Conservation (phyloP, 768 basidiomycete species). For the Chalciporus sphaerocephalus region DNA sequence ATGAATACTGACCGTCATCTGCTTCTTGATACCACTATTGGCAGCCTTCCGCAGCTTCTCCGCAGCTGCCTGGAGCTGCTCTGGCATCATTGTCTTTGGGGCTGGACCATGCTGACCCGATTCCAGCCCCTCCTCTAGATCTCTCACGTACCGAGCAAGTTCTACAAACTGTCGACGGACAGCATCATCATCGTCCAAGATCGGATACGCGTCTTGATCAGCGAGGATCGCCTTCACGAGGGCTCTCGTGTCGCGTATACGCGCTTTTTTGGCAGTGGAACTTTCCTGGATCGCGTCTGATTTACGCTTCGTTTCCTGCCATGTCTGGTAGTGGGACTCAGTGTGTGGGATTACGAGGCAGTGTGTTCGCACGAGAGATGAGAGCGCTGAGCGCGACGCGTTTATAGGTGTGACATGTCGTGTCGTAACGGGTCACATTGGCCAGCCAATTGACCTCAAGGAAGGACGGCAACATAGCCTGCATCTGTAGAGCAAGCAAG, state of each 20-base stretch:
- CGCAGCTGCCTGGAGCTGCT: conserved; percentile 39
- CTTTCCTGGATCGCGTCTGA: conserved; percentile 18
- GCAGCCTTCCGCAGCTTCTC: conserved; percentile 44
- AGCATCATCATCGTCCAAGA: conserved; percentile 34
- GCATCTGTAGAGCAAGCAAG: too few relatives aligned
- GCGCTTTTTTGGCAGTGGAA: conserved; percentile 30
- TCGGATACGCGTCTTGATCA: conserved; percentile 31
- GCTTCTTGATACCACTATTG: conserved; percentile 47
- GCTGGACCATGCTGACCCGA: conserved; percentile 9
- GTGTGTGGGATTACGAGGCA: not conserved
- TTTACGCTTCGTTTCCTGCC: conserved; percentile 36
- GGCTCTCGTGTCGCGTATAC: conserved; percentile 31
- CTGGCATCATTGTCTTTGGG: conserved; percentile 34
- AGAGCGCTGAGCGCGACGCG: conserved; percentile 10
- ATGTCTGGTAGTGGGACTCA: conserved; percentile 5
- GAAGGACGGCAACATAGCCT: too few relatives aligned
- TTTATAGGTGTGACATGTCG: conserved; percentile 22
- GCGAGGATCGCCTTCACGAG: conserved; percentile 39
- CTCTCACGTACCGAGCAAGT: conserved; percentile 32
- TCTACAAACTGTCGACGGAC: conserved; percentile 26
- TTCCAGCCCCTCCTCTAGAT: conserved; percentile 30
- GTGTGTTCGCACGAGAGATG: not conserved
- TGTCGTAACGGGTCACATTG: conserved; percentile 24
- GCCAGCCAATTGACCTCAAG: not conserved
- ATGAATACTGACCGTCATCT: conserved; percentile 37